Evolutionary conservation across 495 filamentous ascomycete species (phyloP), one percentile per base, ranked within the genome.

Genomic region (Neurospora tetraspora): DNA sequence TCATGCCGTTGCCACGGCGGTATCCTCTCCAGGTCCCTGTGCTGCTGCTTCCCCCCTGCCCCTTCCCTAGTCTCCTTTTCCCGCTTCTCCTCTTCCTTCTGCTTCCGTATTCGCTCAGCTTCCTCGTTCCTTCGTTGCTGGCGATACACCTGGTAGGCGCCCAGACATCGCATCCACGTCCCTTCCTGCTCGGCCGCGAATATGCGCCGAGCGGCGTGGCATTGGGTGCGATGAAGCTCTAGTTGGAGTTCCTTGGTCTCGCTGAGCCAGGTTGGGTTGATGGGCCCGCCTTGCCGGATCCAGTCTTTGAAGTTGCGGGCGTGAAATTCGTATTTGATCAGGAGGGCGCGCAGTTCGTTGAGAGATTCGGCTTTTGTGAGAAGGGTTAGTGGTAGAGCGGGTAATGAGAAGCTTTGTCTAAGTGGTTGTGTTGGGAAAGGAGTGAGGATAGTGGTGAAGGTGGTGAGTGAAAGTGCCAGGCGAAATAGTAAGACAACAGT

Each of bases 161-260:
- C 84, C 8, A 86, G 77, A 72, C 84, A 86, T 6, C 84, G 78
- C 1, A 59, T 47, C 53, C 53, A 65, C 14, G 27, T 14, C 16
- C 73, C 73, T 20, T 77, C 77, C 53, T 84, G 77, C 69, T 80
- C 77, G 27, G 80, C 81, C 43, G 76, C 75, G 73, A 85, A 83
- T 45, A 86, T 83, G 76, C 84, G 83, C 31, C 80, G 73, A 27
- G 83, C 83, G 38, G 83, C 82, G 39, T 81, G 82, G 80, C 84
- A 85, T 73, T 86, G 84, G 5, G 83, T 82, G 42, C 82, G 81
- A 75, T 85, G 84, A 2, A 86, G 80, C 40, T 82, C 82, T 7
- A 76, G 76, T 27, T 79, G 75, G 16, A 86, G 79, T 14, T 68
- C 65, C 42, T 70, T 61, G 18, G 84, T 85, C 70, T 85, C 84